Evolutionary conservation across 2,329 filamentous ascomycete species (phyloP), one percentile per base, ranked within the genome.

Genomic region (Xylaria sp.): DNA sequence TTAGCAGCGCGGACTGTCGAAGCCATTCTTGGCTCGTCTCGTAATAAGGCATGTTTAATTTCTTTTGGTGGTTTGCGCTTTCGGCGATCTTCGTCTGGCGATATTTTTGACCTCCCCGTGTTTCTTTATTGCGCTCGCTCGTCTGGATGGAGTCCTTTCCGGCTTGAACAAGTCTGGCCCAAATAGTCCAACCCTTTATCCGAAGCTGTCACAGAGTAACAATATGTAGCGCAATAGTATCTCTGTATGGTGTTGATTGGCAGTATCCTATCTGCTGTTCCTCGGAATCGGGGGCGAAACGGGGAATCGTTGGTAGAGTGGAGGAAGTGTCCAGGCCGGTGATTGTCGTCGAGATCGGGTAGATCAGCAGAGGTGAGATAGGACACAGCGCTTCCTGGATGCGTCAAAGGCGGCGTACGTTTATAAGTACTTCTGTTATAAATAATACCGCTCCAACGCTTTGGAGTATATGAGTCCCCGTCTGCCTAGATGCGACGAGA

Each of bases 1-100:
- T 86, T 67, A 99, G 90, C 69, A 94, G 89, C 20, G 90, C 85
- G 15, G 95, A 97, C 81, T 98, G 92, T 76, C 92, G 90, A 74
- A 98, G 92, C 92, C 94, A 99, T 83, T 94, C 91, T 82, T 97
- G 91, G 81, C 92, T 92, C 67, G 93, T 94, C 61, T 87, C 84
- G 79, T 97, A 90, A 80, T 92, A 90, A 2, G 92, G 91, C 94
- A 97, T 97, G 66, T 75, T 83, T 76, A 3, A 20, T 46, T 48
- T 8, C 4, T 28, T 28, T 2, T 28, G 39, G 39, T 12, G 50
- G 18, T 12, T 3, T 31, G 41, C 25, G n/a, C n/a, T 37, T 10
- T 41, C 18, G n/a, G 12, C 15, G 34, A 46, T 46, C 10, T 41
- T 64, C 50, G 52, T 10, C 31, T 39, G 34, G 39, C 5, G 10